A percentile compares a stretch with the other conserved stretches of the same genome.
Conservation (phyloP, 2,329 filamentous ascomycete genomes). For the Dothideomycetidae sp. region DNA sequence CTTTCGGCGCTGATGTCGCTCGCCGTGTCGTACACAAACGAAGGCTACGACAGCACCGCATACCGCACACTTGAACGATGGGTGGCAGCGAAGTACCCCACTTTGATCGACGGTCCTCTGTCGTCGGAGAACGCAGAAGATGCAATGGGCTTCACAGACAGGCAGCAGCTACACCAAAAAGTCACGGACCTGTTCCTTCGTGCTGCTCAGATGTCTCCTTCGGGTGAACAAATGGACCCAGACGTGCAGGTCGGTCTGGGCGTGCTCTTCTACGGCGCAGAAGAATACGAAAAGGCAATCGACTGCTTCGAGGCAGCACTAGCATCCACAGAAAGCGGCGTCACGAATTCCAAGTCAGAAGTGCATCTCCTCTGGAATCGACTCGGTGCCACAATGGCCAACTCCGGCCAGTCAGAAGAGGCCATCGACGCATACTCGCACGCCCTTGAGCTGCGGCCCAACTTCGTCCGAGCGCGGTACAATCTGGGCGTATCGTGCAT, state of each 20-base stretch:
- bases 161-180: conserved; percentile 74
- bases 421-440: conserved; percentile 94
- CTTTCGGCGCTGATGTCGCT: conserved; percentile 85
- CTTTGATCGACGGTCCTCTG: conserved; percentile 57
- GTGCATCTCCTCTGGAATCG: conserved; percentile 95
- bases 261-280: conserved; percentile 92
- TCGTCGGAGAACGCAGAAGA: conserved; percentile 51
- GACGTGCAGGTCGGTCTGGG: conserved; percentile 96
- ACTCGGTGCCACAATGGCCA: conserved; percentile 87
- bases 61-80: conserved; percentile 94
- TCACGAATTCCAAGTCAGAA: conserved; percentile 70
- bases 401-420: conserved; percentile 84
- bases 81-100: conserved; percentile 89
- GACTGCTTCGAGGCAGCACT: conserved; percentile 94
- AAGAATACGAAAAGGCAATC: conserved; percentile 96
- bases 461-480: conserved; percentile 93
- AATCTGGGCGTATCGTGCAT: conserved; percentile 95
- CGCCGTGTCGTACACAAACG: conserved; percentile 94
- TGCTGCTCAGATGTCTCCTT: conserved; percentile 80
- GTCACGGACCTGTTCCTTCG: conserved; percentile 84
- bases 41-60: conserved; percentile 93
- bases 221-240: conserved; percentile 91
- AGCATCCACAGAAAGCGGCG: conserved; percentile 68
- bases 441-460: conserved; percentile 75
- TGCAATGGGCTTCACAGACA: conserved; percentile 88